These are phyloP conservation scores for Stagonosporopsis rhizophila DNA, from an alignment of 2,329 filamentous ascomycete genomes.

Conservation along the genomic window DNA sequence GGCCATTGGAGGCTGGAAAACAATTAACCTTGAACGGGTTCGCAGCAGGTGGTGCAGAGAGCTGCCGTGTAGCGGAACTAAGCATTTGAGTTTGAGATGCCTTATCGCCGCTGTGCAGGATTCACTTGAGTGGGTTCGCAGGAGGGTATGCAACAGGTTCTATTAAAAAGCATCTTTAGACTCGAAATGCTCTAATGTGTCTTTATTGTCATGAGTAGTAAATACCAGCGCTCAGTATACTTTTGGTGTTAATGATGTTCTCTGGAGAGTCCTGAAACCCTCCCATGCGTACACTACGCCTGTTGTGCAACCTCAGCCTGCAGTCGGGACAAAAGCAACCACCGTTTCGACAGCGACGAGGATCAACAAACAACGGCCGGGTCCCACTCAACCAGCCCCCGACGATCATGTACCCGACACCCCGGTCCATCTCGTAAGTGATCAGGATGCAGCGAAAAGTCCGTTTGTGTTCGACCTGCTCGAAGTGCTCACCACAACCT, in stretches of 20 bases:
- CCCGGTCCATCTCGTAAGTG: background rate
- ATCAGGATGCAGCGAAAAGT: background rate
- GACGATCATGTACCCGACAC: background rate
- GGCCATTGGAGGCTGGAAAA: conserved; percentile 4
- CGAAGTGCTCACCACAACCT: background rate
- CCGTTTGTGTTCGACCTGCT: background rate
- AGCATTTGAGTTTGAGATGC: background rate
- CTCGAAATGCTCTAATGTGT: background rate
- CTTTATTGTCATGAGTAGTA: background rate
- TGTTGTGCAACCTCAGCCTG: conserved; percentile 19
- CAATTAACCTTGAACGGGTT: conserved; percentile 4
- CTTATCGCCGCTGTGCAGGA: background rate
- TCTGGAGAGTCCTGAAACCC: conserved; percentile 13
- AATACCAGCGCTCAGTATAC: too few relatives aligned
- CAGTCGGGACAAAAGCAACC: conserved; percentile 10
- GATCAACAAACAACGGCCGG: conserved; percentile 8
- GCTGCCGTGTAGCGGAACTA: conserved; percentile 12
- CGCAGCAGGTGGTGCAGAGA: conserved; percentile 5
- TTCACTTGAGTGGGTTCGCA: background rate
- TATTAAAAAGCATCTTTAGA: background rate
- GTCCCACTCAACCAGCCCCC: conserved; percentile 4
- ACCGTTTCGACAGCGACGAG: conserved; percentile 2
- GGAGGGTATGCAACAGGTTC: background rate
- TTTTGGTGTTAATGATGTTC: background rate
- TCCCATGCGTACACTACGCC: conserved; percentile 16